Percentiles rank a stretch among this genome's conserved stretches.
Evolutionary conservation across 202 grass and related monocot species (phyloP).

Genomic region (Zoysia matrella): DNA sequence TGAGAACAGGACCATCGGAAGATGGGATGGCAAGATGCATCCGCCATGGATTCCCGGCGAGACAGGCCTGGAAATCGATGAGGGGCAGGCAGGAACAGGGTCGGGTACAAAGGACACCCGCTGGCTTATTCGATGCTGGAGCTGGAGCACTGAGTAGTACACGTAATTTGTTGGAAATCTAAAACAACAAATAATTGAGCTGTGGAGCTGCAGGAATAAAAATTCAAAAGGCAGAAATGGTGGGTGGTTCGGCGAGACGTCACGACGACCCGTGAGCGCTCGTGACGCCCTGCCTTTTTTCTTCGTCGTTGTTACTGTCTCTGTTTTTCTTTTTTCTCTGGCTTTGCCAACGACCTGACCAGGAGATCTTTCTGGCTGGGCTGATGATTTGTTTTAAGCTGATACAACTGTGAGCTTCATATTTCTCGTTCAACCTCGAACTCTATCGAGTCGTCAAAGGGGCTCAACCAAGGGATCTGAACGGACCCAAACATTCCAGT

Average conservation of each 20-base stretch:
- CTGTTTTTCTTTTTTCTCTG: not conserved
- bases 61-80: conserved; percentile 43
- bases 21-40: not conserved
- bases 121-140: not conserved
- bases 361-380: no score
- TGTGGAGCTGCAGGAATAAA: not conserved
- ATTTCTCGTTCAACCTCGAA: no score
- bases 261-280: not conserved
- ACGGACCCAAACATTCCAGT: no score
- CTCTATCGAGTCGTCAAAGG: no score
- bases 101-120: conserved; percentile 28
- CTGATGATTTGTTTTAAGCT: no score
- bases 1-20: not conserved
- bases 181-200: conserved; percentile 27
- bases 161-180: conserved; percentile 24
- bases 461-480: no score
- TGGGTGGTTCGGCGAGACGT: not conserved
- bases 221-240: not conserved
- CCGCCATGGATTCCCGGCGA: conserved; percentile 39
- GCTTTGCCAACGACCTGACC: no score
- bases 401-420: no score
- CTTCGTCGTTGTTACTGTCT: not conserved
- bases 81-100: not conserved
- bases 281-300: not conserved
- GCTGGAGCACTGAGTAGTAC: not conserved